A percentile compares a stretch with the other conserved stretches of the same genome.
Evolutionary conservation across 1,139 yeast genomes (phyloP).

Genomic region (Yamadazyma spencermartinsiae): DNA sequence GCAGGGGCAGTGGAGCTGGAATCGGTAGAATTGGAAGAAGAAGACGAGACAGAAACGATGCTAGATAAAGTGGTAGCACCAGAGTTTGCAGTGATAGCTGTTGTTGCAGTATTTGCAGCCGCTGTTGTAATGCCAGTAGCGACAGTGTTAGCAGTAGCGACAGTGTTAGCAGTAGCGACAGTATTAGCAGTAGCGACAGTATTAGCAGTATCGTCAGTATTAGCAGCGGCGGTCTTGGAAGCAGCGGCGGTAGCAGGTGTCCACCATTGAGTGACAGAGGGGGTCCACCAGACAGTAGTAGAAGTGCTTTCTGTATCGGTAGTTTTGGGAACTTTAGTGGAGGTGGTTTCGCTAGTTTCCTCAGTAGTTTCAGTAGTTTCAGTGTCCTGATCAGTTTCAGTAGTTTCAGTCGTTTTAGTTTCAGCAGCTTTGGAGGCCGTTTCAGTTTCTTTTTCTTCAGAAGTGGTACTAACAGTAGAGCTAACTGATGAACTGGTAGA

Average conservation of each 20-base stretch:
- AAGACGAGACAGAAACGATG: not conserved
- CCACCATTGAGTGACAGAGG: constrained; percentile 10
- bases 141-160: not conserved
- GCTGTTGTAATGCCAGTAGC: not conserved
- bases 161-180: not conserved
- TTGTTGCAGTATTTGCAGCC: not conserved
- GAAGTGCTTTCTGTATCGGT: constrained; percentile 7
- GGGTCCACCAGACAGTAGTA: constrained; percentile 13
- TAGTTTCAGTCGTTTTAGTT: constrained; percentile 4
- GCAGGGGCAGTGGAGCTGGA: not conserved
- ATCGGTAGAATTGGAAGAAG: not conserved
- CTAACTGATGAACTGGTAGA: constrained; percentile 5
- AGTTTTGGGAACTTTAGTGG: constrained; percentile 3
- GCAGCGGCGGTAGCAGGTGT: constrained; percentile 7
- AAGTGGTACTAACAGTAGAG: constrained; percentile 2
- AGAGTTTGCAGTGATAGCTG: not conserved
- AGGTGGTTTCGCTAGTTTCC: not conserved
- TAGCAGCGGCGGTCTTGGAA: not conserved
- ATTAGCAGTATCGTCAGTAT: not conserved
- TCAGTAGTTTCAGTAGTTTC: constrained; percentile 2
- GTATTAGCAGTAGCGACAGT: not conserved
- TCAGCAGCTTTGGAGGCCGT: constrained; percentile 4
- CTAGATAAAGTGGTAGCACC: not conserved
- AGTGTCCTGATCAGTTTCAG: too few species aligned
- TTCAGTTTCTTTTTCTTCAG: too few species aligned